Percentiles rank a stretch among this genome's conserved stretches.
Evolutionary conservation across 805 yeast species (phyloP).

Genomic region (Candida sithepensis): DNA sequence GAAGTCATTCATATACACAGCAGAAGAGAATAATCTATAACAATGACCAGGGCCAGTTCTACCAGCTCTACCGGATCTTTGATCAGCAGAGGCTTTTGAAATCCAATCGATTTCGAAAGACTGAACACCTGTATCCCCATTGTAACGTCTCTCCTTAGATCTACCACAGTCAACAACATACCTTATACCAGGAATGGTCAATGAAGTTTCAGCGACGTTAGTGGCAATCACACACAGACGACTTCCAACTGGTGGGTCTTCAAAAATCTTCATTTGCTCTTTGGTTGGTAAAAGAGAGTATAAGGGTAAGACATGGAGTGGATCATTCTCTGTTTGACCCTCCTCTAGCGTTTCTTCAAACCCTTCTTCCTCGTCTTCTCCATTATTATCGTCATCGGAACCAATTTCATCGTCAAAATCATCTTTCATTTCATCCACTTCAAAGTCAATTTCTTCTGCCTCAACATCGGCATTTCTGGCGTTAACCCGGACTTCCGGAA

Average conservation of each 20-base stretch:
- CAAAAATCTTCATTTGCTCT: slow-evolving; percentile 91
- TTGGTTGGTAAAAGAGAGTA: slow-evolving; percentile 91
- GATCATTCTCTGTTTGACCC: slow-evolving; percentile 69
- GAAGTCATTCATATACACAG: slow-evolving; percentile 85
- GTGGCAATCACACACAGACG: slow-evolving; percentile 93
- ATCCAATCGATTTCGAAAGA: slow-evolving; percentile 90
- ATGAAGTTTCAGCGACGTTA: slow-evolving; percentile 95
- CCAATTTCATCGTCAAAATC: slow-evolving; percentile 40
- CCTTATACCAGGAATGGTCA: slow-evolving; percentile 92
- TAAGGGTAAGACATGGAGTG: slow-evolving; percentile 85
- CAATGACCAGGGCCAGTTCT: slow-evolving; percentile 99
- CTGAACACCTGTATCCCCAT: slow-evolving; percentile 85
- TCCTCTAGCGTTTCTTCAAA: slow-evolving; percentile 70
- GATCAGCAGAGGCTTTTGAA: slow-evolving; percentile 93
- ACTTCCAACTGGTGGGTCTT: slow-evolving; percentile 78
- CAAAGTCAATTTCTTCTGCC: slow-evolving; percentile 82
- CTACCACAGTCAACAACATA: slow-evolving; percentile 96
- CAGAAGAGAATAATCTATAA: slow-evolving; percentile 88
- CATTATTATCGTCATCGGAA: slow-evolving; percentile 46
- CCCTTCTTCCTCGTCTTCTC: slow-evolving; percentile 57
- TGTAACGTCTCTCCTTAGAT: slow-evolving; percentile 79
- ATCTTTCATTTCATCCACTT: slow-evolving; percentile 35
- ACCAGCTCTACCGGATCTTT: slow-evolving; percentile 96
- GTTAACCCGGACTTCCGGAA: slow-evolving; percentile 45
- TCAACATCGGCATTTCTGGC: slow-evolving; percentile 69